Base-by-base conservation (phyloP, 1,139 yeast genomes). In the Taphrina confusa region DNA sequence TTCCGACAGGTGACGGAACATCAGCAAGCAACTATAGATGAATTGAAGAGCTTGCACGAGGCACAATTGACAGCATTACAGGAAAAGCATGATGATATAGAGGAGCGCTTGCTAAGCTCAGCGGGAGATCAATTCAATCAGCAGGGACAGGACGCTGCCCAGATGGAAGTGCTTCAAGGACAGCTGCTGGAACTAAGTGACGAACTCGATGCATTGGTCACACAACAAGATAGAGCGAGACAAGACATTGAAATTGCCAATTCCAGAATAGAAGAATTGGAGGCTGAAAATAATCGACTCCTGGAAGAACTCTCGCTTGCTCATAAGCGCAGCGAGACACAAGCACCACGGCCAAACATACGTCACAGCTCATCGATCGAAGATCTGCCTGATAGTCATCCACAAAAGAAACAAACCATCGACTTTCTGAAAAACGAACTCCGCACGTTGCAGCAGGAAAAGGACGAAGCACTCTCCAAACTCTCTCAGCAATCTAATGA, bases 351-450 rank as follows among this genome's bases (percentile, higher is more conserved):
- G n/a, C n/a, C n/a, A n/a, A n/a, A n/a, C n/a, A 14, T 50, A 11
- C 39, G 28, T 8, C 39, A 39, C 28, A 20, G 23, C 22, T 18
- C 39, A 4, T 40, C 49, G 1, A 12, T 44, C 33, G 51, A 42
- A 18, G 16, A 44, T 9, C 52, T 59, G 12, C 56, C 59, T 3
- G 59, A 44, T 16, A 30, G 36, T 23, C 59, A 59, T 30, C 62
- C 59, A 1, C 59, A 59, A 28, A 57, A 51, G 6, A n/a, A 33
- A n/a, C 52, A 45, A 28, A 46, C 62, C 20, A 30, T 59, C 11
- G 50, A 45, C 6, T 42, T 52, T 23, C 47, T 52, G 16, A 56
- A 59, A 46, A 52, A 39, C 30, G 62, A 59, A 20, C 33, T 59
- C 14, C 47, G 33, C 30, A 55, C 25, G 14, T 30, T 59, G 27